Conservation (phyloP, 345 rosid genomes). For the Garcia nutans region DNA sequence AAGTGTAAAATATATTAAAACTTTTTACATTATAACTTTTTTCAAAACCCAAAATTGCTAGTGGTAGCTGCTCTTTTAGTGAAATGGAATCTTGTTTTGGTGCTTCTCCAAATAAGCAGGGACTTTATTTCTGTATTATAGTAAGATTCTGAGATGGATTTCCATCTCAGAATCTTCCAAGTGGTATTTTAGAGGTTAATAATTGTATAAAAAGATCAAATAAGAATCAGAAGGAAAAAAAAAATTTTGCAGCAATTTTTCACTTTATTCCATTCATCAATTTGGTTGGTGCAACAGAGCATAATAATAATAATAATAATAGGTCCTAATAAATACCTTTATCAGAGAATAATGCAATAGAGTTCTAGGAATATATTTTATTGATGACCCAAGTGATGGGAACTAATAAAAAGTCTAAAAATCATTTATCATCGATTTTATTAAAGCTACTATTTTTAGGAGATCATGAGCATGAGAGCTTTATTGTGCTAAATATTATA, state of each 20-base stretch:
- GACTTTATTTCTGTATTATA: neutral
- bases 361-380: slow-evolving; percentile 1
- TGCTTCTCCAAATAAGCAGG: slow-evolving; percentile 12
- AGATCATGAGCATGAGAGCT: too few species aligned
- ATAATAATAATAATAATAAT: too few species aligned
- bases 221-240: neutral
- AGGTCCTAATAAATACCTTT: too few species aligned
- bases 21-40: too few species aligned
- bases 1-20: too few species aligned
- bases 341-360: neutral
- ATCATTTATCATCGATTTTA: too few species aligned
- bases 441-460: too few species aligned
- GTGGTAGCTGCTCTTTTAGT: neutral
- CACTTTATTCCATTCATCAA: slow-evolving; percentile 18
- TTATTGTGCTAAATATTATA: too few species aligned
- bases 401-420: slow-evolving; percentile 12
- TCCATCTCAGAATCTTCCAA: slow-evolving; percentile 29
- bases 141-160: slow-evolving; percentile 32
- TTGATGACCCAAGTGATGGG: slow-evolving; percentile 12
- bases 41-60: neutral
- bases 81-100: slow-evolving; percentile 3
- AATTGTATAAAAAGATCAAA: neutral
- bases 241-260: neutral
- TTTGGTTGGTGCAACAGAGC: neutral
- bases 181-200: slow-evolving; percentile 15